Evolutionary conservation across 805 yeast species (phyloP), one percentile per base, ranked within the genome.

Genomic region (Wickerhamiella azymoides): DNA sequence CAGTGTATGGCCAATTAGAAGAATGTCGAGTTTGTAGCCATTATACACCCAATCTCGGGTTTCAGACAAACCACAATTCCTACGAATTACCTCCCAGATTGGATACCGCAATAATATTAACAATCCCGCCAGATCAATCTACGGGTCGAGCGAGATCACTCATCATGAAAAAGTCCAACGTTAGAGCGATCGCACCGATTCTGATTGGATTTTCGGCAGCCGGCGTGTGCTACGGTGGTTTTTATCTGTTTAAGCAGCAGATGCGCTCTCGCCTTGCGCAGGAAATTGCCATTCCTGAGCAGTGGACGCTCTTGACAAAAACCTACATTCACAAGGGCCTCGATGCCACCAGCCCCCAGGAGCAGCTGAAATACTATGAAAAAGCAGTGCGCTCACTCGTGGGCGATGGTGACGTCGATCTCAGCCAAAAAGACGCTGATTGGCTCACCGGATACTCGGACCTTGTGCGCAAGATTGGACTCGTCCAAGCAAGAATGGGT

Each of bases 391-490:
- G 49, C 21, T 40, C 51, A 5, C 49, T 61, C 3, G 49, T 56
- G 11, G 47, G 47, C 14, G 48, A 50, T 18, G 52, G 49, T 2
- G 32, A 40, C 25, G 48, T 53, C 5, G 56, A 60, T 32, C 43
- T 61, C 19, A 28, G 36, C 10, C 43, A 45, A 7, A 57, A 60
- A 44, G 48, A 54, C 14, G 48, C 42, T 16, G 48, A 46, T 32
- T 62, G 65, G 65, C 54, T 62, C 9, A 50, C 57, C 2, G 64
- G 63, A 5, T 62, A 62, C 47, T 54, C 60, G 5, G 66, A 62
- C 45, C 40, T 60, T 13, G 48, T 59, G 42, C 55, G 60, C 14
- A 48, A 59, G 14, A 45, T 56, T 25, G 65, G 64, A 0, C 40
- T 59, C n/a, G 52, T 55, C 10, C 44, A 50, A 40, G 43, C 49